Base-by-base conservation (phyloP, 2,329 filamentous ascomycete genomes). In the Parafenestella ontariensis region DNA sequence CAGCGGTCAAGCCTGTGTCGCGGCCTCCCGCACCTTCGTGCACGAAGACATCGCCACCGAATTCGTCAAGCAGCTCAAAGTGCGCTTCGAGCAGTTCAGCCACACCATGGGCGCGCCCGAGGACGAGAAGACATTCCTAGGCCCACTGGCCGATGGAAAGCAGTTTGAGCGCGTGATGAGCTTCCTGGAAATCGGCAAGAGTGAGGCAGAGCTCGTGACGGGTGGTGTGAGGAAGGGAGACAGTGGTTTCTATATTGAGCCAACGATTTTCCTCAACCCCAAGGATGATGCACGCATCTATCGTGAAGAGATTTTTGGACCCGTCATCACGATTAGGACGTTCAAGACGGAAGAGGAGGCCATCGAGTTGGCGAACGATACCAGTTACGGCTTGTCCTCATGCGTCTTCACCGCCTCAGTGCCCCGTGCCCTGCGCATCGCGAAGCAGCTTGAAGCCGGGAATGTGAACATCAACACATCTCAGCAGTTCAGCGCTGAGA, bases 1-100 rank as follows among this genome's bases (percentile, higher is more conserved):
- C 64, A 81, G 79, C 36, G 83, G 84, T 0, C 85, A 88, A 62
- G 78, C 79, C 1, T 88, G 86, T 68, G 78, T 84, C 61, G 84
- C 85, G 0, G 84, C 82, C 50, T 82, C 82, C 3, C 77, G 84
- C 4, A 77, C 85, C 2, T 69, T 71, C 29, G 61, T 75, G 3
- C 69, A 74, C 31, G 64, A 68, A 42, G 52, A 57, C 36, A 72
- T 75, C 41, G 67, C 69, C 1, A 48, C 49, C 4, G 62, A 66
- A 17, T 73, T 74, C 48, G 49, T 71, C n/a, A 62, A 63, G 36
- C 46, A 55, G 23, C 58, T 75, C 6, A 73, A 71, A 49, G 54
- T 23, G 7, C 59, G 58, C 7, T 74, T 68, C 49, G 62, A 72
- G 54, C 41, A 64, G 28, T 50, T 65, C 9, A 42, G 39, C 10